Evolutionary conservation across 345 rosid species (phyloP), one percentile per base, ranked within the genome.

Genomic region (Salix viminalis): DNA sequence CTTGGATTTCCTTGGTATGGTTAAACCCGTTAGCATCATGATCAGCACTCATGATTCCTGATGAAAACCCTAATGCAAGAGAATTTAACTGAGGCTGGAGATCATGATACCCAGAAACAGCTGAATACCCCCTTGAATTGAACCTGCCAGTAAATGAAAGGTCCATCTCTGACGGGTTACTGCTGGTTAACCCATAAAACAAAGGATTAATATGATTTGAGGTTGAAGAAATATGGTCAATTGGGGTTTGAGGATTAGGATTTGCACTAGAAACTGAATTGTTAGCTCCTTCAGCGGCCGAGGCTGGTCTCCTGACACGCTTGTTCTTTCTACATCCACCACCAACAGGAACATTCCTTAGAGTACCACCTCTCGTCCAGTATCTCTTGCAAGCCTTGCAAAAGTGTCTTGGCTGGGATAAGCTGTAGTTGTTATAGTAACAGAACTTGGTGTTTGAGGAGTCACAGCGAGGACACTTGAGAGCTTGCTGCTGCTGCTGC

Each of bases 341-440:
- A 1, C 96, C 96, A 0, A 90, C 93, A 1, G 96, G 93, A 80
- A 90, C 92, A 71, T 90, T 91, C 71, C 92, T 82, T 16, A 90
- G 81, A 28, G 92, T 88, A 16, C 93, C 92, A 67, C 94, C 96
- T 75, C 88, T 61, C 1, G 93, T 88, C 94, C 96, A 90, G 74
- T 91, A 91, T 19, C 95, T 82, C 78, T 89, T 91, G 37, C 95
- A 91, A 62, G 91, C 90, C 84, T 90, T 91, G 86, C 93, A 91
- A 65, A 90, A 90, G 81, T 90, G 89, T 15, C 94, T 78, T 0
- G 92, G 94, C 83, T 90, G 92, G 10, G 92, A 86, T 65, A 89
- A 84, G 79, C 94, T 90, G 86, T 90, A 90, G 87, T 91, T 91
- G 86, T 91, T 91, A 85, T 88, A 91, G 89, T 91, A 91, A 69